Conservation (phyloP, 345 rosid species). For the Bruguiera parviflora region DNA sequence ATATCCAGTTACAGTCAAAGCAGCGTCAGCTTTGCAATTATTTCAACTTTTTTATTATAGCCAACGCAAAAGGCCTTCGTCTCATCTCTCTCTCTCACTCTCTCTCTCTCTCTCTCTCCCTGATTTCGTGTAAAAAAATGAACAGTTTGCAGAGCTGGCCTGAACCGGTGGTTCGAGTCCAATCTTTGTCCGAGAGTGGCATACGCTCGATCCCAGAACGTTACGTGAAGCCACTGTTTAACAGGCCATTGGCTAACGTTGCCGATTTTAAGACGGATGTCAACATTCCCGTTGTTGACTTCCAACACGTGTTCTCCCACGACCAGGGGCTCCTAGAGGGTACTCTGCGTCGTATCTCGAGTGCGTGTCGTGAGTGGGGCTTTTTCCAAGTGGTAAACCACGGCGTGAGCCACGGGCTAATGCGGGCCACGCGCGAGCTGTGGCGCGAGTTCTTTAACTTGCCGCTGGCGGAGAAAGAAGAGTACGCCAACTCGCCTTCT, state of each 20-base stretch:
- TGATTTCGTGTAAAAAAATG: constrained; percentile 2
- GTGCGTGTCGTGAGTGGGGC: constrained; percentile 28
- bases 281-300: constrained; percentile 29
- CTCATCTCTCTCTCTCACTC: not conserved
- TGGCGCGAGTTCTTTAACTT: constrained; percentile 32
- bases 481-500: constrained; percentile 21
- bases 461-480: constrained; percentile 22
- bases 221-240: constrained; percentile 21
- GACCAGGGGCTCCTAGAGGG: constrained; percentile 11
- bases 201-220: constrained; percentile 21
- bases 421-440: constrained; percentile 14
- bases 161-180: constrained; percentile 30
- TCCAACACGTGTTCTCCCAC: constrained; percentile 11
- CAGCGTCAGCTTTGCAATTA: not conserved
- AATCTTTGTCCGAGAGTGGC: constrained; percentile 27
- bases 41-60: no score
- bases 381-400: constrained; percentile 35
- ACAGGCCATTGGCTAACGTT: constrained; percentile 3
- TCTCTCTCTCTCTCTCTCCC: not conserved
- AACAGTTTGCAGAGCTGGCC: constrained; percentile 27
- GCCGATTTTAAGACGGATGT: not conserved
- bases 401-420: constrained; percentile 19
- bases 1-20: not conserved
- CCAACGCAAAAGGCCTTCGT: no score
- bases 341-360: not conserved